Evolutionary conservation across 306 rosid species (phyloP).

Genomic region (Dryas drummondii): DNA sequence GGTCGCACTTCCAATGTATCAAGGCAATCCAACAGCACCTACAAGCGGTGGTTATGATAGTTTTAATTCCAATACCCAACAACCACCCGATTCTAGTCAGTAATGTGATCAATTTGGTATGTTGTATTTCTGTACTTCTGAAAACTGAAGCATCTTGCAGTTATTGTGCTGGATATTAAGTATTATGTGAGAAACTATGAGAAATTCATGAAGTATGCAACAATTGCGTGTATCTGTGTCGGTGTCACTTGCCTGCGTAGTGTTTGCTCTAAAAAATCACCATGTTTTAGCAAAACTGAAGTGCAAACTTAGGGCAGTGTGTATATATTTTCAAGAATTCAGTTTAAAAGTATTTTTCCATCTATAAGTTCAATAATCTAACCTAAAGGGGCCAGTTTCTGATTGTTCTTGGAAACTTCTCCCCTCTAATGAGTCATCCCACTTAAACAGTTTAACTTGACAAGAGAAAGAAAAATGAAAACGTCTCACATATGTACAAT

Average conservation of each 20-base stretch:
- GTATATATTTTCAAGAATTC: no score
- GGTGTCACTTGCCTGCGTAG: neutral
- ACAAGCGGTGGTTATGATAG: slow-evolving; percentile 49
- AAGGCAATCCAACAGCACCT: slow-evolving; percentile 39
- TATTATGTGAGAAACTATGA: neutral
- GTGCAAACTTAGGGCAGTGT: neutral
- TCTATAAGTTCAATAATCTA: no score
- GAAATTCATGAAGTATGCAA: slow-evolving; percentile 6
- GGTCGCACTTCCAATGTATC: slow-evolving; percentile 34
- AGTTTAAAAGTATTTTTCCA: no score
- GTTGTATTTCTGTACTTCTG: slow-evolving; percentile 2
- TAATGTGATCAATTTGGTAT: slow-evolving; percentile 25
- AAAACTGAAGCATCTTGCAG: slow-evolving; percentile 1
- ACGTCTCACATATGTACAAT: neutral
- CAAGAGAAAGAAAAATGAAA: neutral
- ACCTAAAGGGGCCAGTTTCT: no score
- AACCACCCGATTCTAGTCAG: slow-evolving; percentile 42
- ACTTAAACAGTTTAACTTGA: neutral
- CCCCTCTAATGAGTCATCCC: neutral
- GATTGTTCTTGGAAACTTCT: neutral
- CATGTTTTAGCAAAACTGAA: neutral
- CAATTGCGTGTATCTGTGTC: neutral
- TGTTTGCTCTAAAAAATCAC: neutral
- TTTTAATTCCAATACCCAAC: slow-evolving; percentile 40
- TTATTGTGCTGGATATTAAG: neutral